Evolutionary conservation across 495 filamentous ascomycete genomes (phyloP), one percentile per base, ranked within the genome.

Genomic region (Penicillium manginii): DNA sequence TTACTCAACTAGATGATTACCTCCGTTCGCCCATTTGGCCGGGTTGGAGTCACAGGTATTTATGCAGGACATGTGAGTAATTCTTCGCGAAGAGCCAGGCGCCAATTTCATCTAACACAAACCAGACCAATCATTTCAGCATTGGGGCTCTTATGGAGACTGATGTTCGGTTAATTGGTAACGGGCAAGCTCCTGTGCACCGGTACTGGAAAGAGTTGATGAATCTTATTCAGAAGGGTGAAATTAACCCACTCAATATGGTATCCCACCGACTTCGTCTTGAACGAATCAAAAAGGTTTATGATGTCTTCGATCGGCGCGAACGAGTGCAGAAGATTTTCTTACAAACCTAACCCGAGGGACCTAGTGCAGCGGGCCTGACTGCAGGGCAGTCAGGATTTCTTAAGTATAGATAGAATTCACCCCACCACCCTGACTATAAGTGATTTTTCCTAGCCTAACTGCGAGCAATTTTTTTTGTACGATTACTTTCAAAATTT

Each of bases 1-100:
- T 86, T 94, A 47, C 42, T 96, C 55, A 97, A 97, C 65, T 91
- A 97, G 76, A 91, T 92, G 86, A 84, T 97, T 40, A 86, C 86
- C 39, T 81, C 86, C 12, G 89, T 93, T 10, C 79, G 87, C 40
- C 88, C 86, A 50, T 96, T 85, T 68, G 91, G 93, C 12, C 80
- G 87, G 0, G 84, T 84, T 53, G 90, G 91, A 17, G 77, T 96
- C 52, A 96, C 90, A 0, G 91, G 89, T 35, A 84, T 93, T 47
- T 93, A 93, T 70, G 88, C 89, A 43, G 91, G 89, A 50, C 93
- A 85, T 73, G 88, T 92, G 70, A 74, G 88, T 80, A 9, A 40
- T 8, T 21, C 18, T 18, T 6, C 4, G 7, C 19, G 10, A 23
- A 17, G 3, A n/a, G n/a, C 7, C n/a, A 42, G 7, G 15, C 33